Evolutionary conservation across 306 rosid species (phyloP).

Genomic region (Cucurbita argyrosperma): DNA sequence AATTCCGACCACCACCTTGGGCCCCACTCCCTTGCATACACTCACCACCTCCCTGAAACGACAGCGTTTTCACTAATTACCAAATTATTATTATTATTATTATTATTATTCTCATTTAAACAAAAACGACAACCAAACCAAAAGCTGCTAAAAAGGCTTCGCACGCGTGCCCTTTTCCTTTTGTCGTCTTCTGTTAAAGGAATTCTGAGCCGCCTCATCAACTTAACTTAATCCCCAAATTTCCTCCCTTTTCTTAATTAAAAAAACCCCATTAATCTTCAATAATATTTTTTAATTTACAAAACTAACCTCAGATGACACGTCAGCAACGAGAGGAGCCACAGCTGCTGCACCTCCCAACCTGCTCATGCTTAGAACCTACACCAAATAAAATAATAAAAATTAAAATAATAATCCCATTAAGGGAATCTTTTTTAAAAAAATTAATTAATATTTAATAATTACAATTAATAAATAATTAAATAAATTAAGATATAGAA

Average conservation of each 20-base stretch:
- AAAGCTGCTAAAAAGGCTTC: neutral
- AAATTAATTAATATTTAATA: neutral
- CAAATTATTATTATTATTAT: neutral
- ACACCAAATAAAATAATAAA: neutral
- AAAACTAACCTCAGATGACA: slow-evolving; percentile 43
- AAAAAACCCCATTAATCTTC: neutral
- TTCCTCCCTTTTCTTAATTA: neutral
- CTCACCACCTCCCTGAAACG: slow-evolving; percentile 60
- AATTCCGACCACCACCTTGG: slow-evolving; percentile 17
- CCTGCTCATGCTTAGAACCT: slow-evolving; percentile 99
- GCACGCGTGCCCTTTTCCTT: slow-evolving; percentile 72
- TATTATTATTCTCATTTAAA: neutral
- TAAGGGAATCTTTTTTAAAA: neutral
- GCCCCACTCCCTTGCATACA: slow-evolving; percentile 33
- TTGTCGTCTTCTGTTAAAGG: slow-evolving; percentile 56
- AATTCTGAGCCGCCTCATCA: neutral
- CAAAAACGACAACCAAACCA: slow-evolving; percentile 4
- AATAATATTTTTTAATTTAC: too few species aligned
- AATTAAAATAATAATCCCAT: neutral
- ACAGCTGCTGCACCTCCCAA: slow-evolving; percentile 93
- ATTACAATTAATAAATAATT: neutral
- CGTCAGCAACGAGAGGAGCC: slow-evolving; percentile 77
- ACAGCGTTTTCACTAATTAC: neutral
- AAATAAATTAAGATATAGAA: neutral
- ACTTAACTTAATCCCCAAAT: neutral